Evolutionary conservation across 139 green algal species (phyloP), one percentile per base, ranked within the genome.

Genomic region (Tetradesmus obliquus): DNA sequence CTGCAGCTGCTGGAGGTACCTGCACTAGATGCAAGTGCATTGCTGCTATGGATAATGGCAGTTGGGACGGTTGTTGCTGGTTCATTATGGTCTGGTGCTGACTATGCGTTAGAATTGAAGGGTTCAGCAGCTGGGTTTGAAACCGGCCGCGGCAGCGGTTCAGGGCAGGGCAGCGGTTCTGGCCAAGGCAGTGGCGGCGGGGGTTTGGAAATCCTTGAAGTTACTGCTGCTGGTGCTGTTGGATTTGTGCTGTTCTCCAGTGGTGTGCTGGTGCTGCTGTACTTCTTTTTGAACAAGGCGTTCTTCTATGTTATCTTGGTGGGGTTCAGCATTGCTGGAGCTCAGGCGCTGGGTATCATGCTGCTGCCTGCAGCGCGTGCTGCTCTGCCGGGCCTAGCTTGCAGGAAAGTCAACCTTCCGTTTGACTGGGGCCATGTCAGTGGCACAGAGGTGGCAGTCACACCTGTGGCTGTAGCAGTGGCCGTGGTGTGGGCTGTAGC

Each of bases 11-110:
- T 88, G 79, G 90, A 91, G 1, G 86, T 94, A 53, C 84, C 90
- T 5, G 45, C 79, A 19, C 82, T 96, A 20, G 96, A 98, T 88
- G 66, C 83, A 12, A 95, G 94, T 79, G 89, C 91, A 0, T 15
- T 91, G 12, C 69, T 96, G 20, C 88, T 98, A 9, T 97, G 93
- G 93, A 3, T 96, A 5, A 91, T 98, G 88, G 97, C 97, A n/a
- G 95, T 97, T 8, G 93, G 84, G 5, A 96, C 94, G 0, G 88
- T 98, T 54, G 86, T 94, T 5, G 90, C 15, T 6, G 97, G 94
- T 20, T 79, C 87, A 0, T 7, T 96, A n/a, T 98, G 96, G 96
- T 93, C 94, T 6, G 96, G 94, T 1, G 20, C 60, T 3, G 95
- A 97, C 83, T 92, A 94, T 88, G 72, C 74, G 12, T n/a, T 62